Evolutionary conservation across 805 yeast genomes (phyloP).

Genomic region (Candida pseudoglaebosa): DNA sequence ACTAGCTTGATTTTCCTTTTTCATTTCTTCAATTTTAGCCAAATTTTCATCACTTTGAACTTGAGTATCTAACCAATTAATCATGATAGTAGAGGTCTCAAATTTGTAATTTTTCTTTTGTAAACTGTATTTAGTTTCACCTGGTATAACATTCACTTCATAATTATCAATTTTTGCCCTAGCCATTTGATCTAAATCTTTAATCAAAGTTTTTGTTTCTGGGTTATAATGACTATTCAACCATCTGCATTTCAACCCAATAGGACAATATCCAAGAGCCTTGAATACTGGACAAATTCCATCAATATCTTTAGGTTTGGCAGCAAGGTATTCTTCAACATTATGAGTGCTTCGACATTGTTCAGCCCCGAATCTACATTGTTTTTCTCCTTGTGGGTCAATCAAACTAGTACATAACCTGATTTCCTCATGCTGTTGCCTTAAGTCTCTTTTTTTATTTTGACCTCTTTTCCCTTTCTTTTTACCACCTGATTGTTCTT

Average conservation of each 20-base stretch:
- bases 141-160: conserved; percentile 62
- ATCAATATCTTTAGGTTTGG: conserved; percentile 68
- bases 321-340: conserved; percentile 54
- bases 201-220: conserved; percentile 42
- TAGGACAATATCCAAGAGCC: conserved; percentile 85
- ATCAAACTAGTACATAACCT: conserved; percentile 62
- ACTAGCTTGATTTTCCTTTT: conserved; percentile 38
- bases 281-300: conserved; percentile 82
- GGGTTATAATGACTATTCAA: conserved; percentile 61
- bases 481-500: conserved; percentile 31
- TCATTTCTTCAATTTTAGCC: conserved; percentile 29
- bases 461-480: conserved; percentile 67
- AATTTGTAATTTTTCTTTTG: conserved; percentile 63
- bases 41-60: conserved; percentile 41
- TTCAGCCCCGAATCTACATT: conserved; percentile 64
- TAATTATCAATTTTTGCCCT: conserved; percentile 28
- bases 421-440: conserved; percentile 60
- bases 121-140: conserved; percentile 43
- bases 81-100: conserved; percentile 51
- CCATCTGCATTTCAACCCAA: conserved; percentile 93
- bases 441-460: conserved; percentile 75
- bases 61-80: conserved; percentile 62
- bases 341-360: conserved; percentile 79
- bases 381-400: conserved; percentile 46
- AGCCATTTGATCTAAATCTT: conserved; percentile 40